Conservation (phyloP, 1,284 basidiomycete species). For the Ceratobasidium sp. region DNA sequence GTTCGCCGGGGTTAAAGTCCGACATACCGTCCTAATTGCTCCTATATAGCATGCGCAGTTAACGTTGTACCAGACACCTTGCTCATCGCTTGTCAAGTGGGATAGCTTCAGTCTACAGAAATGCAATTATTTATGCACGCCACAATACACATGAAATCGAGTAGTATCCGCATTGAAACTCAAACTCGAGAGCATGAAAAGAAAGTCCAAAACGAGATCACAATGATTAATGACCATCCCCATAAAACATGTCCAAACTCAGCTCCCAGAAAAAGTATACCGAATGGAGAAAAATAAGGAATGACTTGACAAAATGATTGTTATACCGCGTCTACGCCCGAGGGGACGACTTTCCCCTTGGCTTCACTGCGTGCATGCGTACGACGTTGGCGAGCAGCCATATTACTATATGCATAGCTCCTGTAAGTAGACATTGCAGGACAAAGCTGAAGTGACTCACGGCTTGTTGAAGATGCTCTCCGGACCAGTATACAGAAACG, state of each 20-base stretch:
- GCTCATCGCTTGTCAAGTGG: too few relatives aligned
- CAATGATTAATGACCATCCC: background rate
- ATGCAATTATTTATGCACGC: too few relatives aligned
- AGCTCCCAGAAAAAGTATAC: background rate
- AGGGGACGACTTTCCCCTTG: conserved; percentile 33
- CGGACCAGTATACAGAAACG: conserved; percentile 48
- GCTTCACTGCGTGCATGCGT: conserved; percentile 16
- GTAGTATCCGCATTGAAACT: too few relatives aligned
- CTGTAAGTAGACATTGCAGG: background rate
- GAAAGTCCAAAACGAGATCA: too few relatives aligned
- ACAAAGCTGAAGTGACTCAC: background rate
- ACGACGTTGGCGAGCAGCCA: conserved; percentile 3
- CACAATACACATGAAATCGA: too few relatives aligned
- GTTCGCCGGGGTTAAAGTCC: too few relatives aligned
- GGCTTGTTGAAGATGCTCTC: conserved; percentile 47
- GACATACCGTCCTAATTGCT: too few relatives aligned
- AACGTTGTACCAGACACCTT: too few relatives aligned
- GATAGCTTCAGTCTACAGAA: too few relatives aligned
- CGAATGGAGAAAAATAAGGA: background rate
- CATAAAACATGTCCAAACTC: background rate
- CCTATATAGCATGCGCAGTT: too few relatives aligned
- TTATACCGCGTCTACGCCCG: conserved; percentile 29
- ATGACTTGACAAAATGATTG: background rate
- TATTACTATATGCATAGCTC: conserved; percentile 5
- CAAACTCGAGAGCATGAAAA: too few relatives aligned